Base-by-base conservation (phyloP, 2,329 filamentous ascomycete genomes). In the Aotearoamyces nothofagi region DNA sequence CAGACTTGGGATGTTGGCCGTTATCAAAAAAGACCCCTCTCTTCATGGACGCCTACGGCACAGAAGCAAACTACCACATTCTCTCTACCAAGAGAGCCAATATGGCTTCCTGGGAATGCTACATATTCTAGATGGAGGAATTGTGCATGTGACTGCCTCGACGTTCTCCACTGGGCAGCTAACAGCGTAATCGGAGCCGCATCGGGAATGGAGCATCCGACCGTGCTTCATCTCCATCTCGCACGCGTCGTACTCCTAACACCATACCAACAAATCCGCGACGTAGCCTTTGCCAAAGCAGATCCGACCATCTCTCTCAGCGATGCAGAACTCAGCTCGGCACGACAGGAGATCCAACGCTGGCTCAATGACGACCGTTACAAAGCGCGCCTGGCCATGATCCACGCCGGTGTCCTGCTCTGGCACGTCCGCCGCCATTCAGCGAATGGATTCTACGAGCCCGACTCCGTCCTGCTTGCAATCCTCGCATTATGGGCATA, bases 351-450 rank as follows among this genome's bases (percentile, higher is more conserved):
- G 25, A 51, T 66, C 22, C 51, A 53, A 27, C 53, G 56, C 17
- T 69, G 65, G 64, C 55, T 56, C 9, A 47, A 52, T 11, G 52
- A 61, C 32, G 61, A 68, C 39, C 60, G 63, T 35, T 61, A 61
- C 41, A 69, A 69, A 47, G 63, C 63, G n/a, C 55, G 64, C n/a
- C 49, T 68, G 1, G 58, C 62, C n/a, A 54, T 64, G 19, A 55
- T 69, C 5, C 65, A 69, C 37, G 61, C 63, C 4, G 65, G 63
- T 3, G 56, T 55, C 3, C 44, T 60, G 1, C 60, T 66, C 34
- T 66, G 62, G 58, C 61, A 68, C 34, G 49, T 67, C 1, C 55
- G 62, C 11, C 51, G 60, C 10, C 66, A 60, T 38, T 58, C 57
- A 3, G 51, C 52, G 2, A 55, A 57, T 36, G 56, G 53, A 9